These are phyloP conservation scores for Aeminium ludgeri DNA, from an alignment of 495 filamentous ascomycete genomes.

Conservation along the genomic window DNA sequence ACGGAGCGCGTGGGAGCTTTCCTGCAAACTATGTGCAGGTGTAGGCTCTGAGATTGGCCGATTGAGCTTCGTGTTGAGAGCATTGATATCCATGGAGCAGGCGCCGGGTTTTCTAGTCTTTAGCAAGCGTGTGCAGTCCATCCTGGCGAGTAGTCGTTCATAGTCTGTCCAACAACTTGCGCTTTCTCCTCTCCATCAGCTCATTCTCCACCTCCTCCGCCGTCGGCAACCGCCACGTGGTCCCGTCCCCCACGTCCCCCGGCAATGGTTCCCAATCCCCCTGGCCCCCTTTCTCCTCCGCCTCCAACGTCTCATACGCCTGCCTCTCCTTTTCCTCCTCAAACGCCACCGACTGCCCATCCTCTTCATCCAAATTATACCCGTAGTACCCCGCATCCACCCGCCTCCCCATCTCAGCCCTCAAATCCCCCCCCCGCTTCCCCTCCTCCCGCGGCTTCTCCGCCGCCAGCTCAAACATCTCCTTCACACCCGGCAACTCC, in stretches of 20 bases:
- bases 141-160: slow-evolving; percentile 28
- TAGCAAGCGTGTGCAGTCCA: no score
- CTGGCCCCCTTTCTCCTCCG: slow-evolving; percentile 22
- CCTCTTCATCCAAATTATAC: slow-evolving; percentile 87
- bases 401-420: slow-evolving; percentile 56
- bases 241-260: slow-evolving; percentile 68
- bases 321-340: slow-evolving; percentile 72
- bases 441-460: slow-evolving; percentile 36
- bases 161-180: slow-evolving; percentile 65
- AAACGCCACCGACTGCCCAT: slow-evolving; percentile 66
- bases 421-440: slow-evolving; percentile 37
- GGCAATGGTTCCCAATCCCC: slow-evolving; percentile 71
- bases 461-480: slow-evolving; percentile 73
- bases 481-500: slow-evolving; percentile 89
- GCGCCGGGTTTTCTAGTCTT: no score
- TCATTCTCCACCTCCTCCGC: slow-evolving; percentile 85
- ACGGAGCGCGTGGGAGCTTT: slow-evolving; percentile 59
- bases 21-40: slow-evolving; percentile 72
- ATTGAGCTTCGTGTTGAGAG: no score
- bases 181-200: slow-evolving; percentile 68
- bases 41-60: neutral
- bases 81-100: no score
- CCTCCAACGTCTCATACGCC: slow-evolving; percentile 48
- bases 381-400: slow-evolving; percentile 95
- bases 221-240: slow-evolving; percentile 69